Percentiles rank a stretch among this genome's conserved stretches.
phyloP scores from a whole-genome alignment of 805 yeast genomes.

The Lachancea lanzarotensis region DNA sequence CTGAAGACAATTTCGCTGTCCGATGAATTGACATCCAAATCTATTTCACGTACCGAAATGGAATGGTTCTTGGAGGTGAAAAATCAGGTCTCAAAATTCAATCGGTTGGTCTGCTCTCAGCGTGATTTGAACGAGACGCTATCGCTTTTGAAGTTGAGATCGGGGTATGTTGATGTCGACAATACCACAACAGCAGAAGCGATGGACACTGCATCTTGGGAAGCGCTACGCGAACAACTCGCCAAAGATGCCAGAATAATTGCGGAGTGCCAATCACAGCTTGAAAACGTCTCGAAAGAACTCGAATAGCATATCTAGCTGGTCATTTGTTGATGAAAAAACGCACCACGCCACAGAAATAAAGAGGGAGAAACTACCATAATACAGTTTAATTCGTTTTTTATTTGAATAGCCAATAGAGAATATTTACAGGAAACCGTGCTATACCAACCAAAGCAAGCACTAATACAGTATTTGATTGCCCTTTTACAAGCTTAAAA shows the following conservation, averaged over 20 bases:
- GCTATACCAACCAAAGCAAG: too few relatives aligned
- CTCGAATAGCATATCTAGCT: constrained; percentile 14
- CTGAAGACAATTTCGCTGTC: constrained; percentile 20
- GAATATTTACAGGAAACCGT: background rate
- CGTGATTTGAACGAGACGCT: constrained; percentile 26
- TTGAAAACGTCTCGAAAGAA: constrained; percentile 8
- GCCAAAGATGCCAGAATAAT: constrained; percentile 31
- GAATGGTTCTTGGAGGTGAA: constrained; percentile 42
- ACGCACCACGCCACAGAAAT: too few relatives aligned
- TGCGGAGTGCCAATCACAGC: constrained; percentile 20
- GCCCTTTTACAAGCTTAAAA: constrained; percentile 39
- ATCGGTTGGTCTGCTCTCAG: constrained; percentile 28
- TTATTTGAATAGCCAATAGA: background rate
- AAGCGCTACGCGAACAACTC: constrained; percentile 27
- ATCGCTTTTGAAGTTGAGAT: constrained; percentile 23
- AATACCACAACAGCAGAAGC: background rate
- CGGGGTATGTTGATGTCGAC: constrained; percentile 13
- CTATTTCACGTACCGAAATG: constrained; percentile 37
- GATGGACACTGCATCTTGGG: constrained; percentile 25
- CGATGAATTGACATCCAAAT: constrained; percentile 18
- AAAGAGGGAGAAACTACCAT: background rate
- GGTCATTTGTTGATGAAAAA: too few relatives aligned
- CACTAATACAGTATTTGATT: too few relatives aligned
- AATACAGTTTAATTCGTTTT: background rate
- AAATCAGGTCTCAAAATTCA: constrained; percentile 28